phyloP scores from a whole-genome alignment of 2,329 filamentous ascomycete genomes.

The Tolypocladium endophyticum region DNA sequence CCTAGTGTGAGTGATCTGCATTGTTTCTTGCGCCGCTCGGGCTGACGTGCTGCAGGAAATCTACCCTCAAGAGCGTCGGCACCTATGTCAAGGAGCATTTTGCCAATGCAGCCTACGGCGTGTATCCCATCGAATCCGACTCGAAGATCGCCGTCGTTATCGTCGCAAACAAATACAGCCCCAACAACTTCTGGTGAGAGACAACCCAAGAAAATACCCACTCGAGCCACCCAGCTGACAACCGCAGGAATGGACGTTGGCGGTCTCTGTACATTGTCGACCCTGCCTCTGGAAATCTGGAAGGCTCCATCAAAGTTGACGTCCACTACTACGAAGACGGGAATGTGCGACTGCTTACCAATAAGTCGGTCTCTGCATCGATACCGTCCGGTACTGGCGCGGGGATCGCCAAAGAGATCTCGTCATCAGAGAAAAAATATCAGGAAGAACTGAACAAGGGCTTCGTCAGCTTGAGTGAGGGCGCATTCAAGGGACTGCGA shows the following conservation, averaged over 20 bases:
- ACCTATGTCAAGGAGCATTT: slow-evolving; percentile 83
- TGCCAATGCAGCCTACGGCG: slow-evolving; percentile 67
- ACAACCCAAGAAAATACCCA: not conserved
- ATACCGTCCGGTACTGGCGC: slow-evolving; percentile 53
- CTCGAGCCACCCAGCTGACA: not conserved
- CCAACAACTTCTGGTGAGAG: slow-evolving; percentile 86
- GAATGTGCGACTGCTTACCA: slow-evolving; percentile 88
- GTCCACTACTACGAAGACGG: slow-evolving; percentile 99
- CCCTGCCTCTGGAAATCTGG: slow-evolving; percentile 55
- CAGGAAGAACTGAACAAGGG: slow-evolving; percentile 92
- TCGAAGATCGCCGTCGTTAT: slow-evolving; percentile 69
- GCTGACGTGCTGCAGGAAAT: slow-evolving; percentile 48
- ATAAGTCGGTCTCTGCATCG: slow-evolving; percentile 58
- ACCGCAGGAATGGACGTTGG: slow-evolving; percentile 82
- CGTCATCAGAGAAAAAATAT: slow-evolving; percentile 75
- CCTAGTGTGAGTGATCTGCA: slow-evolving; percentile 58
- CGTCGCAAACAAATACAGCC: slow-evolving; percentile 94
- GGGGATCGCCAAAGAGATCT: slow-evolving; percentile 69
- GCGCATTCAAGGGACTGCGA: slow-evolving; percentile 85
- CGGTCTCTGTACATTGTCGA: slow-evolving; percentile 76
- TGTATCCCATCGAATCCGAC: slow-evolving; percentile 70
- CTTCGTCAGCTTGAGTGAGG: slow-evolving; percentile 81
- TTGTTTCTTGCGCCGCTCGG: not conserved
- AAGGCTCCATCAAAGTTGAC: slow-evolving; percentile 80
- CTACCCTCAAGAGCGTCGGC: slow-evolving; percentile 66